Evolutionary conservation across 2,329 filamentous ascomycete genomes (phyloP), one percentile per base, ranked within the genome.

Genomic region (Microcyclospora pomicola): DNA sequence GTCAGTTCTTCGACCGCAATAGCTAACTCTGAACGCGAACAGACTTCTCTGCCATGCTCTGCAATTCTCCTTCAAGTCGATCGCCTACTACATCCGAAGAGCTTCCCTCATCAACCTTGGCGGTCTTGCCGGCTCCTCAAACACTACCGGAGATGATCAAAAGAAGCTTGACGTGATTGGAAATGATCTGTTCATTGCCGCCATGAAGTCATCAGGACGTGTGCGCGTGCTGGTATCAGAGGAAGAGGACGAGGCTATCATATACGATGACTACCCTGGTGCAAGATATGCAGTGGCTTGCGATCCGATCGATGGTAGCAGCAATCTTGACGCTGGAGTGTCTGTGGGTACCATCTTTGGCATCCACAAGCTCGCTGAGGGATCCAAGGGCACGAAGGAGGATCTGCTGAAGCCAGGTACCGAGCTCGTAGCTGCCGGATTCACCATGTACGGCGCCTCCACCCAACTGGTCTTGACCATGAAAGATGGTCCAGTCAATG

Each of bases 131-230:
- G 91, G 91, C 42, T 91, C 88, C 43, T 84, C 86, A 49, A 98
- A 98, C 67, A 84, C 73, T 38, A 96, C 91, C 2, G 91, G 91
- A 48, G 91, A 98, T 63, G 91, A 96, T 61, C 91, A 98, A 64
- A 98, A 98, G 77, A 98, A 98, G 69, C 83, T 98, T 45, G 91
- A 98, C 60, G 88, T 98, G 42, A 96, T 98, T 59, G 88, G 87
- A 61, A 96, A 98, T 61, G 91, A 98, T 60, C 73, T 98, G 53
- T 98, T 98, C 68, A 83, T 98, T 57, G 80, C 84, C 44, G 83
- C 87, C 46, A 96, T 98, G 91, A 77, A 76, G 51, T 88, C 84
- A 37, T 94, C 82, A 19, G 87, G 85, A 53, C 87, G 86, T 63
- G 91, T 87, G 59, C 78, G 85, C 37, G 69, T 96, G 42, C 71